A percentile compares a stretch with the other conserved stretches of the same genome.
phyloP scores from a whole-genome alignment of 805 yeast genomes.

The Kuraishia floccosa region DNA sequence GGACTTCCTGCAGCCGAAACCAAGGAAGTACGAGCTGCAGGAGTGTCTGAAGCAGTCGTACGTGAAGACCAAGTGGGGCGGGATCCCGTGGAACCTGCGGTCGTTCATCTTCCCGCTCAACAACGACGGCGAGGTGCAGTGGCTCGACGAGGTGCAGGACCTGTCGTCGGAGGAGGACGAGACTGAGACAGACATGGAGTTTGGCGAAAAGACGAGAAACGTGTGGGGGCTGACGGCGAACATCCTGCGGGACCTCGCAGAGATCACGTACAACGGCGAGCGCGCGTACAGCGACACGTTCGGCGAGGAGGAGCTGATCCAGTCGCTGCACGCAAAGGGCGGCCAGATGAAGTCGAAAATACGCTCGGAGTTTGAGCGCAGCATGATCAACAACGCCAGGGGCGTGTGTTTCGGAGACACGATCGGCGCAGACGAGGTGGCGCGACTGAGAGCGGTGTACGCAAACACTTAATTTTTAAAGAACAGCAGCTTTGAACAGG shows the following conservation, averaged over 20 bases:
- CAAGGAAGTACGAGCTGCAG: constrained; percentile 12
- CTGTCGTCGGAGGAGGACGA: constrained; percentile 46
- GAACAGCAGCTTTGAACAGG: too few species aligned
- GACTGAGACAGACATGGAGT: constrained; percentile 21
- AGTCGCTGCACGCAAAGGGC: constrained; percentile 40
- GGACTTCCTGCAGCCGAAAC: constrained; percentile 36
- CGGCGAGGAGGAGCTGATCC: constrained; percentile 60
- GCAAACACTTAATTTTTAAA: constrained; percentile 9
- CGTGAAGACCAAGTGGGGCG: constrained; percentile 52
- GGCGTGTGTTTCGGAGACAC: constrained; percentile 32
- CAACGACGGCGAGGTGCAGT: constrained; percentile 43
- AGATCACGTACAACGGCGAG: constrained; percentile 33
- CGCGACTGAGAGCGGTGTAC: constrained; percentile 29
- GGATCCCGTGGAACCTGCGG: constrained; percentile 53
- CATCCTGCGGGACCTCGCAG: constrained; percentile 61
- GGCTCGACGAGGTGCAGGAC: constrained; percentile 54
- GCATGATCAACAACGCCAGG: constrained; percentile 31
- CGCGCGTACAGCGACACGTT: constrained; percentile 18
- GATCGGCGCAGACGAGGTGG: constrained; percentile 30
- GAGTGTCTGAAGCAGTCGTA: constrained; percentile 22
- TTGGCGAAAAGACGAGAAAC: constrained; percentile 41
- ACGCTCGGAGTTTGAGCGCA: constrained; percentile 42
- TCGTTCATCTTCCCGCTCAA: constrained; percentile 49
- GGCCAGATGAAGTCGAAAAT: constrained; percentile 36
- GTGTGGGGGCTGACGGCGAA: constrained; percentile 82